Base-by-base conservation (phyloP, 495 filamentous ascomycete species). In the Talaromyces borbonicus region DNA sequence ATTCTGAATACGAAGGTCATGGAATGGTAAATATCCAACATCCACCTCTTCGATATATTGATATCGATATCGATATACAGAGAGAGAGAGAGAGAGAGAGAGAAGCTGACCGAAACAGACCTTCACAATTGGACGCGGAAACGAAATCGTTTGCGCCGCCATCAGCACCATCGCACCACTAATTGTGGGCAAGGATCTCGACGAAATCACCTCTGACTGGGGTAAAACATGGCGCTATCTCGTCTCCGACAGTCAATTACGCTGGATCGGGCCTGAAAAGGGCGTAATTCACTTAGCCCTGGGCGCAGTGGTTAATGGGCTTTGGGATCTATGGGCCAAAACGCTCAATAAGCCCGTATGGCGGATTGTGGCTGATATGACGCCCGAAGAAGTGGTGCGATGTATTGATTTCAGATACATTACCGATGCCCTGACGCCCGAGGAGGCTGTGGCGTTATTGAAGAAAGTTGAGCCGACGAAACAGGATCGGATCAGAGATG, bases 251-350 rank as follows among this genome's bases (percentile, higher is more conserved):
- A 83, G 78, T 44, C 90, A 95, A 55, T 71, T 95, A 24, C 85
- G 90, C 23, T 96, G 90, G 90, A 90, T 95, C 56, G 90, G 90
- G 0, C 90, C 90, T 1, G 90, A 96, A 58, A 95, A 95, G 67
- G 90, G 90, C 41, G 90, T 95, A 12, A 92, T 90, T 50, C 90
- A 96, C 63, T 79, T 96, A 0, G 90, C 90, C 2, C 80, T 93
- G 0, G 88, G 85, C 22, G 86, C 89, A 26, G 83, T 95, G 18
- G 83, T 96, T 45, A 96, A 96, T 59, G 90, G 88, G 0, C 66
- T 94, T 50, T 96, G 90, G 90, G 90, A 96, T 66, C 78, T 96
- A 12, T 94, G 90, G 89, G 87, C 87, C 31, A 95, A 95, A 62
- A 72, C 73, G 8, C 77, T 89, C 12, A 69, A 75, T 27, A 95